Evolutionary conservation across 202 grass and related monocot genomes (phyloP), one percentile per base, ranked within the genome.

Genomic region (Carex sylvatica): DNA sequence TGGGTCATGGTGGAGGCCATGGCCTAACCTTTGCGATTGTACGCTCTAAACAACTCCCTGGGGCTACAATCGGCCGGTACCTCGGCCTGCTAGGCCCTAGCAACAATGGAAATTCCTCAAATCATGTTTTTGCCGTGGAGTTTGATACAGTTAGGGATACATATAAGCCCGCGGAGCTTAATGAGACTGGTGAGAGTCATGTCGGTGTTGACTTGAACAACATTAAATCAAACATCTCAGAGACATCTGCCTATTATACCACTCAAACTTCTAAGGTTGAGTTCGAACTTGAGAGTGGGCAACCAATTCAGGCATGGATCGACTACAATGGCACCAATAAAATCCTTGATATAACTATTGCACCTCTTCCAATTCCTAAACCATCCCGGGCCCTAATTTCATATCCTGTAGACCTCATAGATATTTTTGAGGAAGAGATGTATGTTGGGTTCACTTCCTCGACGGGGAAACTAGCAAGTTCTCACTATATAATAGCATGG

Each of bases 261-360:
- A 71, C 67, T 15, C 72, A 64, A 9, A 30, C 0, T 19, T 87
- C 53, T 8, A 87, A 61, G 5, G 46, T 83, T 31, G 10, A 9
- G 3, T 22, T 85, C 10, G 1, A 47, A 20, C 46, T 89, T 11
- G 61, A 87, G 9, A 74, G 70, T 30, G 82, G 31, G n/a, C 6
- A 63, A 62, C 78, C 82, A 4, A 85, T 92, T 22, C 90, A 92
- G 12, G 87, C 90, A n/a, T 89, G 90, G 90, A 74, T 92, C 9
- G 78, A 89, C 77, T 92, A 89, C 56, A 69, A 87, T 64, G 84
- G 78, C 20, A 35, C 10, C 81, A 38, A 13, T 30, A 85, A 67
- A 26, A 52, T 87, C 49, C 84, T 92, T 26, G 78, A 83, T 23
- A 65, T 87, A 5, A 89, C 84, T 60, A 82, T 89, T 46, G 84